phyloP scores from a whole-genome alignment of 371 early-diverging fungal genomes.

The Haplosporangium sp. region DNA sequence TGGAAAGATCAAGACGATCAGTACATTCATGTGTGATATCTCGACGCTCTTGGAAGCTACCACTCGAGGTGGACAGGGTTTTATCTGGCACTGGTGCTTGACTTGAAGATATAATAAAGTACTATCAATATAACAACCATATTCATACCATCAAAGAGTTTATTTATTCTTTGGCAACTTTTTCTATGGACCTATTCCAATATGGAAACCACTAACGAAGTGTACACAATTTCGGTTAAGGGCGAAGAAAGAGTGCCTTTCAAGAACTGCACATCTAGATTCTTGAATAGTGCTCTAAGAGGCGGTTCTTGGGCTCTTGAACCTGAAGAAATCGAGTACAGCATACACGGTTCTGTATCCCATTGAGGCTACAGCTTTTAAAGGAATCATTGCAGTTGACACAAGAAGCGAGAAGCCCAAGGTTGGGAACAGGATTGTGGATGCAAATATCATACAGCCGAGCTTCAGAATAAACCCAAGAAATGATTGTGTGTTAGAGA shows the following conservation, averaged over 20 bases:
- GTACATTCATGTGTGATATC: constrained; percentile 53
- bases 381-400: not conserved
- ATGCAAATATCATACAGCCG: constrained; percentile 37
- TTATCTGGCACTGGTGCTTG: constrained; percentile 56
- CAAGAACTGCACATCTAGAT: no score
- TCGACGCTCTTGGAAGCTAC: constrained; percentile 47
- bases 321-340: not conserved
- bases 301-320: no score
- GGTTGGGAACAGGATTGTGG: constrained; percentile 37
- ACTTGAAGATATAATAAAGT: constrained; percentile 23
- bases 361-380: not conserved
- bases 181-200: no score
- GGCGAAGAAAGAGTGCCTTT: no score
- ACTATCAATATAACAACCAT: not conserved
- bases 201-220: no score
- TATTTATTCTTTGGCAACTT: no score
- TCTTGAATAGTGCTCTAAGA: no score
- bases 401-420: not conserved
- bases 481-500: not conserved
- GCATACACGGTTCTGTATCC: not conserved
- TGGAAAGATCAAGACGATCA: constrained; percentile 50
- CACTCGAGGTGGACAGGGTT: constrained; percentile 41
- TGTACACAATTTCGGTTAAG: no score
- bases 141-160: not conserved
- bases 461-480: constrained; percentile 12